Conservation (phyloP, 768 basidiomycete genomes). For the Auricularia sp. region DNA sequence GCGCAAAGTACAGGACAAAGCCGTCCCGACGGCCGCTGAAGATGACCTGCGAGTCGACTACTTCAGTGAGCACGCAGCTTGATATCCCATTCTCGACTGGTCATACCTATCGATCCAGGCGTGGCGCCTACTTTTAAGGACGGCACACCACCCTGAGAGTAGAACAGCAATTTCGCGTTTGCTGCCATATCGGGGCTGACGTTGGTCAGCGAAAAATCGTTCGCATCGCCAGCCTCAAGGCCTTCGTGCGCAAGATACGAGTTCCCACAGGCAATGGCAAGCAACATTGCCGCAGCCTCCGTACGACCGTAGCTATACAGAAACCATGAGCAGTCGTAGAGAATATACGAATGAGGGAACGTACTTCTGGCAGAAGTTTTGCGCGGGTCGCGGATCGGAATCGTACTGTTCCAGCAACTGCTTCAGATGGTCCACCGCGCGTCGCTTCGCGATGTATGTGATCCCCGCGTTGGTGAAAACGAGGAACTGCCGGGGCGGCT, state of each 20-base stretch:
- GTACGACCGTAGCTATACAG: conserved; percentile 72
- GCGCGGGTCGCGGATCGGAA: conserved; percentile 31
- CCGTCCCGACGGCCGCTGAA: conserved; percentile 88
- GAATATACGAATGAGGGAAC: not conserved
- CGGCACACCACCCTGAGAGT: conserved; percentile 42
- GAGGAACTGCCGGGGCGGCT: conserved; percentile 69
- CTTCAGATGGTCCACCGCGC: conserved; percentile 76
- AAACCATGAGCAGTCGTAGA: not conserved
- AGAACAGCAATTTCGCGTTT: conserved; percentile 18
- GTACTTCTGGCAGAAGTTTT: not conserved
- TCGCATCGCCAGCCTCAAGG: not conserved
- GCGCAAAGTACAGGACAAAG: conserved; percentile 74
- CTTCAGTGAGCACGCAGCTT: not conserved
- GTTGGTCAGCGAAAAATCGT: conserved; percentile 27
- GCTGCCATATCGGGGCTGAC: conserved; percentile 45
- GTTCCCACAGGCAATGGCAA: conserved; percentile 78
- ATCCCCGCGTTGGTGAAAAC: conserved; percentile 81
- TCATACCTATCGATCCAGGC: not conserved
- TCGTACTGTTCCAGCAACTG: conserved; percentile 77
- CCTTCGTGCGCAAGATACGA: conserved; percentile 49
- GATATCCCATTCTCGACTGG: not conserved
- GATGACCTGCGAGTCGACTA: conserved; percentile 53
- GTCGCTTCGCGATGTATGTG: conserved; percentile 68
- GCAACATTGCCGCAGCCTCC: conserved; percentile 85
- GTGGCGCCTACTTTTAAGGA: conserved; percentile 44